Evolutionary conservation across 352 stramenopile genomes (phyloP).

Genomic region (Elongisporangium anandrum): DNA sequence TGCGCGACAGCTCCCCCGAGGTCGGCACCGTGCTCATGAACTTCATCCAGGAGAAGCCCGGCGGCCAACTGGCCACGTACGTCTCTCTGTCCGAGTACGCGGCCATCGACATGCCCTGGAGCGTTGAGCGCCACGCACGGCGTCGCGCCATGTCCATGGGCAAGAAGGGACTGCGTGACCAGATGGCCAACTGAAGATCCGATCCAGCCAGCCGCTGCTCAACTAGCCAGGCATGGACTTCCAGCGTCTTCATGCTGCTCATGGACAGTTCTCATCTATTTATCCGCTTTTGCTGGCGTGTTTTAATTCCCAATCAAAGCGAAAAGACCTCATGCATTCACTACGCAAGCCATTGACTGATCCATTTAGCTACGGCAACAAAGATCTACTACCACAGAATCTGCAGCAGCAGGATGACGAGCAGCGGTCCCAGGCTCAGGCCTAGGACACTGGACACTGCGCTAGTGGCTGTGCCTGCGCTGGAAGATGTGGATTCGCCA

Average conservation of each 20-base stretch:
- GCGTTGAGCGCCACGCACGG: slow-evolving; percentile 53
- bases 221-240: no score
- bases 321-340: background rate
- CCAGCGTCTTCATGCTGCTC: no score
- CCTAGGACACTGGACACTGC: background rate
- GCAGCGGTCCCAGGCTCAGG: background rate
- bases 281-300: background rate
- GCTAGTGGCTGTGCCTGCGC: background rate
- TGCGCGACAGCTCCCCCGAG: slow-evolving; percentile 53
- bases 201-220: no score
- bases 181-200: slow-evolving; percentile 3
- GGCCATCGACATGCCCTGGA: slow-evolving; percentile 62
- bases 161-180: slow-evolving; percentile 35
- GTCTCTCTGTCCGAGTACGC: slow-evolving; percentile 73
- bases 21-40: slow-evolving; percentile 65
- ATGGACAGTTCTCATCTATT: background rate
- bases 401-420: background rate
- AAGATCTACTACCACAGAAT: background rate
- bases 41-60: slow-evolving; percentile 78
- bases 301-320: background rate
- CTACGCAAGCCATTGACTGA: background rate
- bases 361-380: background rate
- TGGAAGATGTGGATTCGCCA: background rate
- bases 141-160: slow-evolving; percentile 60
- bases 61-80: slow-evolving; percentile 48